Evolutionary conservation across 2,329 filamentous ascomycete species (phyloP).

Genomic region (Fusarium sp.): DNA sequence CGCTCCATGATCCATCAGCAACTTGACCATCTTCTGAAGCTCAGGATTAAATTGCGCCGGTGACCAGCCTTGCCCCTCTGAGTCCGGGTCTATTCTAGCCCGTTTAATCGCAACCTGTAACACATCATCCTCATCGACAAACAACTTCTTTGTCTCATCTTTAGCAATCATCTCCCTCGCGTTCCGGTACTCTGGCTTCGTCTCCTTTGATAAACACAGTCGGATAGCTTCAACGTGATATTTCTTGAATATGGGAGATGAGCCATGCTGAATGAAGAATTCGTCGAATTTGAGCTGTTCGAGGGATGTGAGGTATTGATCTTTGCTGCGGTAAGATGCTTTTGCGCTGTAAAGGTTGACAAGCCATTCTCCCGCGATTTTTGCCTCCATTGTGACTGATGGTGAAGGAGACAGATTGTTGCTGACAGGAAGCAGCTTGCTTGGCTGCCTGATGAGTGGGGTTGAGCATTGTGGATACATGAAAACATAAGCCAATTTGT

Average conservation of each 20-base stretch:
- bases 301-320: not conserved
- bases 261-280: conserved; percentile 1
- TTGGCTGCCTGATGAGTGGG: not conserved
- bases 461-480: conserved; percentile 1
- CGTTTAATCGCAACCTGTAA: conserved; percentile 8
- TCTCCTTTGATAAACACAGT: not conserved
- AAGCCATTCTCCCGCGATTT: conserved; percentile 16
- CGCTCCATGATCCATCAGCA: conserved; percentile 15
- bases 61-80: not conserved
- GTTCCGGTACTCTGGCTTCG: not conserved
- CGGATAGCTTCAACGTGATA: conserved; percentile 13
- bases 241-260: not conserved
- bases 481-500: not conserved
- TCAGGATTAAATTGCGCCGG: conserved; percentile 9
- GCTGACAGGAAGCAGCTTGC: not conserved
- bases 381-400: not conserved
- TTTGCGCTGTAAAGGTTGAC: conserved; percentile 1
- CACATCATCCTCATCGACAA: not conserved
- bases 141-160: not conserved
- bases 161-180: not conserved
- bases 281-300: conserved; percentile 21
- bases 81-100: not conserved
- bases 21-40: conserved; percentile 2
- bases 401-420: not conserved
- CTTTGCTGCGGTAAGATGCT: not conserved